Conservation (phyloP, 352 stramenopile genomes). For the Phytophthora citrophthora region DNA sequence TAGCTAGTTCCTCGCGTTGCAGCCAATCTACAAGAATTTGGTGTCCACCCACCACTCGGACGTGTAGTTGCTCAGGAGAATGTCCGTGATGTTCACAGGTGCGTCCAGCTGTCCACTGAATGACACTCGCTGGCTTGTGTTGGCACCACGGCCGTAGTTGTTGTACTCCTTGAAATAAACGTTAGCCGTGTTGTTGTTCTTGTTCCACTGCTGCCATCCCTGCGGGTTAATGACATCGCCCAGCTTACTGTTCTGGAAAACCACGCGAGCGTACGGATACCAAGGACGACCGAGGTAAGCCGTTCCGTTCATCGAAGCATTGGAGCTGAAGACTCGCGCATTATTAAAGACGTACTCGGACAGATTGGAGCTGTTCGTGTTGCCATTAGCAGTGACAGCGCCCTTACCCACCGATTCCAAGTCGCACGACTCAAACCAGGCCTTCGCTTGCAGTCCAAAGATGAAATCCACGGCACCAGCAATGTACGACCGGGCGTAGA, state of each 20-base stretch:
- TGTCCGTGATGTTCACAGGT: constrained; percentile 9
- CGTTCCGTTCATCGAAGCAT: constrained; percentile 7
- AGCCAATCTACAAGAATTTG: constrained; percentile 3
- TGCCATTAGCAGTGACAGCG: constrained; percentile 12
- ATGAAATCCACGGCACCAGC: constrained; percentile 13
- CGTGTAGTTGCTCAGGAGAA: constrained; percentile 4
- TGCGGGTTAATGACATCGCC: constrained; percentile 13
- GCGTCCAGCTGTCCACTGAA: constrained; percentile 12
- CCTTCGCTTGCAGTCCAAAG: constrained; percentile 1
- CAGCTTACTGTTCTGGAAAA: constrained; percentile 14
- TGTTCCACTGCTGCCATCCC: constrained; percentile 10
- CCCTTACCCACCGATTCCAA: constrained; percentile 13
- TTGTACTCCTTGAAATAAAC: constrained; percentile 29
- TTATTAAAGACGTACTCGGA: constrained; percentile 21
- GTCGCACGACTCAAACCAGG: constrained; percentile 20
- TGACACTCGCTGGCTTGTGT: not conserved
- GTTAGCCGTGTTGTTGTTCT: constrained; percentile 6
- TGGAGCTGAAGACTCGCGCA: constrained; percentile 5
- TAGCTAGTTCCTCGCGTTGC: too few species aligned
- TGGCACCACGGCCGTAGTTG: constrained; percentile 7
- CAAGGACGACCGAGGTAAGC: constrained; percentile 14
- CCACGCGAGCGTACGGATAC: constrained; percentile 13
- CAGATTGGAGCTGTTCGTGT: constrained; percentile 8
- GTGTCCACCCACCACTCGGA: constrained; percentile 16
- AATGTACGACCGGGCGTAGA: constrained; percentile 12